Evolutionary conservation across 192 early-diverging fungal species (phyloP).

Genomic region (Entomortierella parvispora): DNA sequence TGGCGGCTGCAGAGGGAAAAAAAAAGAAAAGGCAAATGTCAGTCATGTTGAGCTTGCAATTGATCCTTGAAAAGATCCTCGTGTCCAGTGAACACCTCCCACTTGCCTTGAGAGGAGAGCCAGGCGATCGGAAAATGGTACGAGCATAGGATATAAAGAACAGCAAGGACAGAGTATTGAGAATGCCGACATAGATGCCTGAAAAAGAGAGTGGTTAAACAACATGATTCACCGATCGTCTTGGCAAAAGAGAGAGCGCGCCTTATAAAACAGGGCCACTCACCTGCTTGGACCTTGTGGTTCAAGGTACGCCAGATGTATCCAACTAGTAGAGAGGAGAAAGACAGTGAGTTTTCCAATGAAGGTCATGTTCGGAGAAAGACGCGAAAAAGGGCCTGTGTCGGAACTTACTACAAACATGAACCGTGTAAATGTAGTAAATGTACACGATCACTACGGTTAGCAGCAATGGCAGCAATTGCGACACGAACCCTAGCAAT

Average conservation of each 20-base stretch:
- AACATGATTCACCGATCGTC: background rate
- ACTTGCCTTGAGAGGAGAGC: slow-evolving; percentile 56
- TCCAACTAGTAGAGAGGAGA: background rate
- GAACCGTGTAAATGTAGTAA: slow-evolving; percentile 38
- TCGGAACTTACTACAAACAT: slow-evolving; percentile 41
- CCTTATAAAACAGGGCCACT: background rate
- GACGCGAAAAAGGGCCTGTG: too few species aligned
- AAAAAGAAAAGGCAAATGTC: background rate
- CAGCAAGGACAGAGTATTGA: slow-evolving; percentile 44
- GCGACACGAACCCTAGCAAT: slow-evolving; percentile 5
- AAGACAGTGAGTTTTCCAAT: background rate
- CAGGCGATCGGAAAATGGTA: slow-evolving; percentile 52
- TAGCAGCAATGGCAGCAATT: slow-evolving; percentile 21
- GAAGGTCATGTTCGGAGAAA: background rate
- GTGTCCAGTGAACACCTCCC: background rate
- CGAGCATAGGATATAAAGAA: slow-evolving; percentile 56
- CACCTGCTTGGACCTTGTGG: too few species aligned
- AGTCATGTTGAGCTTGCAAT: background rate
- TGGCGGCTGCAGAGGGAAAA: slow-evolving; percentile 13
- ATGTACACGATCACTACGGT: slow-evolving; percentile 30
- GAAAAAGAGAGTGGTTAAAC: background rate
- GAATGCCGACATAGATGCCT: slow-evolving; percentile 51
- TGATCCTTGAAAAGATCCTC: slow-evolving; percentile 4
- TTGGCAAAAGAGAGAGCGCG: too few species aligned
- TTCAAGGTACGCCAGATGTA: too few species aligned